Evolutionary conservation across 495 filamentous ascomycete species (phyloP).

Genomic region (Articulospora tetracladia): DNA sequence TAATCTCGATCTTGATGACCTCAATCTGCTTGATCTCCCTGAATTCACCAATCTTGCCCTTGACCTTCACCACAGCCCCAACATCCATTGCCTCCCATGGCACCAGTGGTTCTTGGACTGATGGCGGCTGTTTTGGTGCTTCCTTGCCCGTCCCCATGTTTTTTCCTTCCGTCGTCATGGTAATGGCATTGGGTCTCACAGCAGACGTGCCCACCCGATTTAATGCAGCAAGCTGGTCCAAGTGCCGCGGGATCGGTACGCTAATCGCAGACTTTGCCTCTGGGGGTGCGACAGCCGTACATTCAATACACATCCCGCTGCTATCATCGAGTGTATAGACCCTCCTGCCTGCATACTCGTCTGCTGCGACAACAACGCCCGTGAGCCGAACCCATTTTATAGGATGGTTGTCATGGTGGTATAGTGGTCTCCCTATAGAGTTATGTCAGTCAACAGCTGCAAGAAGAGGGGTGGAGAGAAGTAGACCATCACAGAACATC

Average conservation of each 20-base stretch:
- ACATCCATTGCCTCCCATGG: slow-evolving; percentile 47
- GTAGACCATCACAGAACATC: slow-evolving; percentile 62
- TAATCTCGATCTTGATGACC: slow-evolving; percentile 57
- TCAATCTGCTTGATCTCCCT: slow-evolving; percentile 61
- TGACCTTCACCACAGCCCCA: slow-evolving; percentile 70
- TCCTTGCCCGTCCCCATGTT: slow-evolving; percentile 13
- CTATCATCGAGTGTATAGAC: slow-evolving; percentile 81
- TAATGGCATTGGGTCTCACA: background rate
- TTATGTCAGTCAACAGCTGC: background rate
- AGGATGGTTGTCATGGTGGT: slow-evolving; percentile 83
- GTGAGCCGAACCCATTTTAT: slow-evolving; percentile 79
- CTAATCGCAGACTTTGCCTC: background rate
- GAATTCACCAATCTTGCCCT: slow-evolving; percentile 65
- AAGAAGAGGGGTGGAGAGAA: background rate
- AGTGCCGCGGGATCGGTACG: background rate
- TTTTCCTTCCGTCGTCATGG: background rate
- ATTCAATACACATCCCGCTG: slow-evolving; percentile 73
- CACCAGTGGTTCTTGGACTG: slow-evolving; percentile 8
- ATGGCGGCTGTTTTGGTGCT: slow-evolving; percentile 5
- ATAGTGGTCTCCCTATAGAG: slow-evolving; percentile 57
- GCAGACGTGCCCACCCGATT: background rate
- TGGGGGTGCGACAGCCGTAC: slow-evolving; percentile 16
- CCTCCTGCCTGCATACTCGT: slow-evolving; percentile 54
- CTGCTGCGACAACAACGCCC: slow-evolving; percentile 74
- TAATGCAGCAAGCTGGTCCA: slow-evolving; percentile 9